A percentile compares a stretch with the other conserved stretches of the same genome.
phyloP scores from a whole-genome alignment of 2,329 filamentous ascomycete species.

The Fusarium ambrosium region DNA sequence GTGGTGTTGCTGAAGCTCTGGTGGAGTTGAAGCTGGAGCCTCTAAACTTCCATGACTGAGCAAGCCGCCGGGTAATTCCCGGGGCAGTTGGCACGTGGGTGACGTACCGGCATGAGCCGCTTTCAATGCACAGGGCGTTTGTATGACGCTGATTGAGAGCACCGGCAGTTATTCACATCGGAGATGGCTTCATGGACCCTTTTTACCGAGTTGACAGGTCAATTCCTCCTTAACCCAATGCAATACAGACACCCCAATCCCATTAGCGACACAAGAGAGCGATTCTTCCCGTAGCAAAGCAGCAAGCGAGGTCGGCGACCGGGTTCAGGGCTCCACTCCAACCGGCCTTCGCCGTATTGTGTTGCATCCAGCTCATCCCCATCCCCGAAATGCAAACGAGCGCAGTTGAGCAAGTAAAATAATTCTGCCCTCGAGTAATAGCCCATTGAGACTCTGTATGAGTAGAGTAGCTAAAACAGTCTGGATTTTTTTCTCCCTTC shows the following conservation, averaged over 20 bases:
- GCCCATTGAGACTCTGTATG: not conserved
- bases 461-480: not conserved
- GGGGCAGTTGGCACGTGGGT: conserved; percentile 25
- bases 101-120: conserved; percentile 11
- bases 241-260: not conserved
- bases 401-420: conserved; percentile 14
- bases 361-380: conserved; percentile 33
- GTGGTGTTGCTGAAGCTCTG: conserved; percentile 23
- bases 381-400: conserved; percentile 20
- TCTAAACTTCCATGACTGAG: not conserved
- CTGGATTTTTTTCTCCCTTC: not conserved
- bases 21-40: conserved; percentile 28
- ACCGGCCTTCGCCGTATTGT: conserved; percentile 34
- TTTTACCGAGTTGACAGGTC: not conserved
- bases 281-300: conserved; percentile 37
- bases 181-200: not conserved
- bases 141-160: conserved; percentile 4
- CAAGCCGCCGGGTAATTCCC: conserved; percentile 32
- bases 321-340: conserved; percentile 40
- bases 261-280: conserved; percentile 4
- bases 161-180: conserved; percentile 10
- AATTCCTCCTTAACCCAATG: not conserved
- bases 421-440: conserved; percentile 3
- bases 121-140: not conserved
- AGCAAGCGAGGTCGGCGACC: conserved; percentile 37